Base-by-base conservation (phyloP, 352 stramenopile species). In the Globisporangium recalcitrans region DNA sequence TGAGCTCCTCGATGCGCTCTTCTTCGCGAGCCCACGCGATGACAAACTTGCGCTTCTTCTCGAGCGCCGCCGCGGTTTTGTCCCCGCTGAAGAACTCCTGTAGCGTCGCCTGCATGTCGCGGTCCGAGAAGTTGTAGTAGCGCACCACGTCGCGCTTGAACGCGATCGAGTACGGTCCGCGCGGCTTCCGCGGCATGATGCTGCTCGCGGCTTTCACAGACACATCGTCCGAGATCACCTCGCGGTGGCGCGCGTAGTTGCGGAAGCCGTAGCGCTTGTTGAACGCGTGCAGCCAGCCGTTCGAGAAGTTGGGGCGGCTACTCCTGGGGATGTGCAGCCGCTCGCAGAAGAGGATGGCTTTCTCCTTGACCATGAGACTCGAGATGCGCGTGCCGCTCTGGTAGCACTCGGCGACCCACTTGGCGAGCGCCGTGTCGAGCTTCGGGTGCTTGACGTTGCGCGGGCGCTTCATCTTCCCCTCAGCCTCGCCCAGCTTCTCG, bases 181-280 rank as follows among this genome's bases (percentile, higher is more conserved):
- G 60, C 7, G 60, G 38, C 9, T 54, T 53, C 10, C 52, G 51
- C 22, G 51, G 51, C n/a, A 61, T 65, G 36, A 36, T 47, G 27
- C 42, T 52, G 38, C 42, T 52, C 19, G 59, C 59, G 7, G 59
- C 59, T 31, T 49, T 38, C 49, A 65, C n/a, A 1, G 52, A 56
- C 42, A 52, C n/a, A 16, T 65, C 52, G 40, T 61, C 52, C n/a
- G 52, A 46, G n/a, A 54, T 52, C 49, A 65, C 60, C n/a, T 65
- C 60, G 29, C 60, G 60, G 42, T 65, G 60, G 27, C 60, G 60
- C 22, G 60, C 60, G 52, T 65, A 65, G 42, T 65, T 60, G 27
- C 52, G 52, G 54, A 60, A 70, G 66, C 56, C 65, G 63, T 67
- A 63, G 44, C 61, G 61, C 46, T 63, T 63, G 55, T 62, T 67